Evolutionary conservation across 169 alveolate genomes (phyloP).

Genomic region (Plasmodium yoelii): DNA sequence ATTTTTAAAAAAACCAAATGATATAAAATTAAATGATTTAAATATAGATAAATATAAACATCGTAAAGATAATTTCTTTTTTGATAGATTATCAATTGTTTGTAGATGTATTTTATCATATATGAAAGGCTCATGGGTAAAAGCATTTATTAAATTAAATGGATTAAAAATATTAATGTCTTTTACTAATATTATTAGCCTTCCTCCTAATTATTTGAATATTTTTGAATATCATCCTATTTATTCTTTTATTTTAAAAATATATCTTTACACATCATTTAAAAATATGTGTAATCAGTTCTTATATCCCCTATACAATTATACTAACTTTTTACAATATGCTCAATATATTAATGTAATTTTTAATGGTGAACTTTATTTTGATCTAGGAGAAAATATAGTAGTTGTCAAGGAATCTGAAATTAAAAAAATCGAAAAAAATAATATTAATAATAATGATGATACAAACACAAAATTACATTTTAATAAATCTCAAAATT

Average conservation of each 20-base stretch:
- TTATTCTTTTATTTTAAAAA: slow-evolving; percentile 37
- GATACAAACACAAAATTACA: background rate
- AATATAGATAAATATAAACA: slow-evolving; percentile 55
- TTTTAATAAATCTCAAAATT: background rate
- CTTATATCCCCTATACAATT: slow-evolving; percentile 48
- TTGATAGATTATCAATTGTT: slow-evolving; percentile 59
- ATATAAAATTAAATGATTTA: slow-evolving; percentile 48
- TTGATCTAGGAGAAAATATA: slow-evolving; percentile 41
- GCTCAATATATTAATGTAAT: slow-evolving; percentile 10
- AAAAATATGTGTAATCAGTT: slow-evolving; percentile 54
- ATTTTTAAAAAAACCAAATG: slow-evolving; percentile 19
- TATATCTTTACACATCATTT: slow-evolving; percentile 35
- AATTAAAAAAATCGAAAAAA: background rate
- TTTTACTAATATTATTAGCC: slow-evolving; percentile 22
- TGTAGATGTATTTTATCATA: slow-evolving; percentile 64
- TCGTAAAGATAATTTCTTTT: slow-evolving; percentile 52
- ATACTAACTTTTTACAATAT: slow-evolving; percentile 35
- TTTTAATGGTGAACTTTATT: background rate
- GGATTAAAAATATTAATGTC: slow-evolving; percentile 64
- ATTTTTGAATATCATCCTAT: slow-evolving; percentile 69
- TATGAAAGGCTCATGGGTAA: slow-evolving; percentile 73
- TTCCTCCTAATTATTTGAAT: slow-evolving; percentile 66
- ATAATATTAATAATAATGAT: too few species aligned
- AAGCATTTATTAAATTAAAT: slow-evolving; percentile 37
- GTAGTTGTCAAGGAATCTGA: slow-evolving; percentile 23